phyloP scores from a whole-genome alignment of 192 early-diverging fungal genomes.

The Entomortierella chlamydospora region DNA sequence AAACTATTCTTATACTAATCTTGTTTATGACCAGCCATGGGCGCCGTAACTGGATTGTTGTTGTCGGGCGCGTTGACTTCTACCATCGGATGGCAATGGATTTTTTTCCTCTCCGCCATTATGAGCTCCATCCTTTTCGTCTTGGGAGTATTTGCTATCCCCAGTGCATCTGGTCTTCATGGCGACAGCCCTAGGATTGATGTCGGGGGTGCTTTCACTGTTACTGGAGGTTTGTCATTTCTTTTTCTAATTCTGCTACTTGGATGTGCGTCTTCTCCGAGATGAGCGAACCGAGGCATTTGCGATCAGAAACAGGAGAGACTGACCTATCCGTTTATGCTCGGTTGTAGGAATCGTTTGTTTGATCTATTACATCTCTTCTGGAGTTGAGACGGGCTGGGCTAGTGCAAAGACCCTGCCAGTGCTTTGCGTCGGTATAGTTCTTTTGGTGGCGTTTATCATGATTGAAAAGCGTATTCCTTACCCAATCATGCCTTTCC shows the following conservation, averaged over 20 bases:
- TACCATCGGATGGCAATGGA: constrained; percentile 59
- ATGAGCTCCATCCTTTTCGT: constrained; percentile 42
- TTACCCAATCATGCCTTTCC: constrained; percentile 59
- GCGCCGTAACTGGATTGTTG: constrained; percentile 48
- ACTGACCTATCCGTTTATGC: neutral
- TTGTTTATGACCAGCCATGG: constrained; percentile 29
- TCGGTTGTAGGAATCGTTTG: constrained; percentile 33
- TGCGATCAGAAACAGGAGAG: too few relatives aligned
- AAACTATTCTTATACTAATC: neutral
- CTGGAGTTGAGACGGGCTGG: constrained; percentile 52
- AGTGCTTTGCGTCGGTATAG: constrained; percentile 41
- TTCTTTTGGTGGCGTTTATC: constrained; percentile 52
- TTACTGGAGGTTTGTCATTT: constrained; percentile 34
- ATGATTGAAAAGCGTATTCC: constrained; percentile 48
- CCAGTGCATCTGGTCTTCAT: constrained; percentile 27
- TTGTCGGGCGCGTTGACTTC: constrained; percentile 50
- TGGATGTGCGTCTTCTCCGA: too few relatives aligned
- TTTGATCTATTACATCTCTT: constrained; percentile 53
- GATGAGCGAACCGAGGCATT: too few relatives aligned
- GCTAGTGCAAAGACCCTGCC: constrained; percentile 39
- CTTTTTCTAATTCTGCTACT: neutral
- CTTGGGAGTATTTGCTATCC: constrained; percentile 48
- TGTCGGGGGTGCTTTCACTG: constrained; percentile 47
- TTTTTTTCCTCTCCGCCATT: constrained; percentile 55
- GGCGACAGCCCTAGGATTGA: constrained; percentile 48